Conservation (phyloP, 345 rosid genomes). For the Cardiospermum halicacabum region DNA sequence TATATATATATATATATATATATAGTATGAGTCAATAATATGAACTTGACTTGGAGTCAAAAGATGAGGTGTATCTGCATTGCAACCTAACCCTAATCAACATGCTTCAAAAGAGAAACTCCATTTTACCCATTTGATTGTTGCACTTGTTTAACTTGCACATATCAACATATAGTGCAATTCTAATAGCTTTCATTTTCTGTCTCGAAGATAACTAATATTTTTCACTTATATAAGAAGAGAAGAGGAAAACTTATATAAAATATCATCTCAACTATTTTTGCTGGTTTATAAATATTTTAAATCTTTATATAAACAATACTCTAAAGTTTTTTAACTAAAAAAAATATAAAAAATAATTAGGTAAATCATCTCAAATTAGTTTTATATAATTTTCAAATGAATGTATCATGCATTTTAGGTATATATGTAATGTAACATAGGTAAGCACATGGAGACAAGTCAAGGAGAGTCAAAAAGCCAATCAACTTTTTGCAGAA, state of each 20-base stretch:
- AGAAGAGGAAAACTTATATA: no score
- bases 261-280: no score
- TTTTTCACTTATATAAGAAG: no score
- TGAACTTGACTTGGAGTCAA: neutral
- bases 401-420: conserved; percentile 2
- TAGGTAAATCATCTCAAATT: no score
- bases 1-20: no score
- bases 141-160: neutral
- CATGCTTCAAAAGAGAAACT: neutral
- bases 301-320: no score
- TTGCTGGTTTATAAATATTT: no score
- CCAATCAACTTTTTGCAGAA: neutral
- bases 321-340: no score
- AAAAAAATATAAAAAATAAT: no score
- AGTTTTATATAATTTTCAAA: neutral
- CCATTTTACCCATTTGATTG: neutral
- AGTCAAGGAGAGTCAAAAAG: neutral
- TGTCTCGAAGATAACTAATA: no score
- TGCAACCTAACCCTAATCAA: neutral
- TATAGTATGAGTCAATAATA: neutral
- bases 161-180: no score
- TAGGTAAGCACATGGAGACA: neutral
- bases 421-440: neutral
- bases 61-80: conserved; percentile 10
- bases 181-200: no score